Evolutionary conservation across 75 land plant species (phyloP), one percentile per base, ranked within the genome.

Genomic region (Cryptomeria japonica): DNA sequence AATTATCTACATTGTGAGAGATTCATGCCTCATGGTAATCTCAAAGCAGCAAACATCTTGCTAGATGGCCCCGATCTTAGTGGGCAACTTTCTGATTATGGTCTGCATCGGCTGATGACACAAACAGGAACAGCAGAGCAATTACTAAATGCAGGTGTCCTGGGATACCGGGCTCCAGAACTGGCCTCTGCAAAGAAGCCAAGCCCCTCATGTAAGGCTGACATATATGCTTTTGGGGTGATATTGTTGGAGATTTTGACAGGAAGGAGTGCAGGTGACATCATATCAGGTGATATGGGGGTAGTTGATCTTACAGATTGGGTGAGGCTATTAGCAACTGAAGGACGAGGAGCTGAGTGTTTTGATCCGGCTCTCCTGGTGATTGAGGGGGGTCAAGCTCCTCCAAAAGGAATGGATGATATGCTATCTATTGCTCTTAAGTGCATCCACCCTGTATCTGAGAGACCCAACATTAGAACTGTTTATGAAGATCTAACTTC

Each of bases 101-200:
- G 99, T 82, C 94, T 98, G 39, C 99, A 98, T 75, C 95, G 96
- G 82, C 96, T 97, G 53, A 98, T 98, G 99, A 97, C 99, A 44
- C 92, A 88, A 44, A 93, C 95, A 25, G 99, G 97, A 36, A 97
- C 97, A 19, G 87, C 93, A 34, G 98, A 98, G 61, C 99, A 97
- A 88, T 93, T 98, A 85, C 90, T 96, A 7, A 97, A 96, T 88
- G 92, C 96, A 34, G 99, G 97, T 18, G 94, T 95, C 44, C 89
- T 97, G 7, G 99, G 99, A 7, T 98, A 98, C 79, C 91, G 96
- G 15, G 96, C 99, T 9, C 99, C 99, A 25, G 99, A 98, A 89
- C 89, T 98, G 68, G 95, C 96, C 42, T 92, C 92, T 31, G 88
- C 95, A 80, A 96, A 94, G 93, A 98, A 96, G 87, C 99, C 99